Evolutionary conservation across 768 basidiomycete genomes (phyloP), one percentile per base, ranked within the genome.

Genomic region (Tricholomella constricta): DNA sequence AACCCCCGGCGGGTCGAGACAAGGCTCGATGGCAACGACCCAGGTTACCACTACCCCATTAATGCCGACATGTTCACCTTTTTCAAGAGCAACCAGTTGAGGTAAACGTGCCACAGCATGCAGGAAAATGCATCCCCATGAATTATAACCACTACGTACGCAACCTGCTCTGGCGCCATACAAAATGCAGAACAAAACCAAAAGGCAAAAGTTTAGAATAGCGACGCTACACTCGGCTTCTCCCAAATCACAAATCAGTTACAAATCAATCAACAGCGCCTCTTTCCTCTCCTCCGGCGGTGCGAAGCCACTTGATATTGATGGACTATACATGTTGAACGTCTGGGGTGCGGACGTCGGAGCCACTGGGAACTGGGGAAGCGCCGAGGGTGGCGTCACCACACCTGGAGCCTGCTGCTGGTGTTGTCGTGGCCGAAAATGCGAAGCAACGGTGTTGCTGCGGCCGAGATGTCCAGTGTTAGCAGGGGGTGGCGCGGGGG

Each of bases 1-100:
- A 88, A 88, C 86, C 84, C 85, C 84, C 86, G 86, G 86, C 86
- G 86, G 86, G 84, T 87, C 86, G 85, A 83, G 58, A 20, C 44
- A 45, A 14, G n/a, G 9, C 31, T 32, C 31, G 41, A 44, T 51
- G 43, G 48, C 48, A 50, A 50, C 48, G 48, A 50, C 48, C 50
- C 50, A 51, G 50, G 50, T 51, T 51, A 51, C 50, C 50, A 51
- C 50, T 51, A 51, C 50, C 50, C 50, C 50, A 51, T 51, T 51
- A 51, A 51, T 51, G 50, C 50, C 11, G 29, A n/a, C n/a, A n/a
- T 34, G 15, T 34, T 8, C 15, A 8, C 32, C 15, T 38, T 38
- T 38, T 8, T 19, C 6, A 6, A 6, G 36, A 8, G 36, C 20
- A 38, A 32, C 15, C 31, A 47, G 29, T 12, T n/a, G n/a, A n/a